These are phyloP conservation scores for Nakaseomyces uthaithaninus DNA, from an alignment of 1,139 yeast species.

Conservation along the genomic window DNA sequence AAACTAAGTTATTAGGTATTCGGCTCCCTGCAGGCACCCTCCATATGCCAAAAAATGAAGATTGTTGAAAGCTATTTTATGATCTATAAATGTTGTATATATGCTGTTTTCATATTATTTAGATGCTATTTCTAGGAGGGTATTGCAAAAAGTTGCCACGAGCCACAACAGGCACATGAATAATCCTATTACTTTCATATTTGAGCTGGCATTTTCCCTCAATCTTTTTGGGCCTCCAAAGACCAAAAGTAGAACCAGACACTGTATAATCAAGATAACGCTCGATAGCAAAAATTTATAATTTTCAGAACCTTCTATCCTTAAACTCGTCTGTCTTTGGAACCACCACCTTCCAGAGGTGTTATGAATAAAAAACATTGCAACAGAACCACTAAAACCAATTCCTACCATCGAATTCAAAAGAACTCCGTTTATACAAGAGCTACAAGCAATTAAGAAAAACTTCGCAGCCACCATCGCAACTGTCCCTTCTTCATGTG, in stretches of 20 bases:
- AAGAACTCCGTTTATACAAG: slow-evolving; percentile 32
- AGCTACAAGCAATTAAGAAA: slow-evolving; percentile 29
- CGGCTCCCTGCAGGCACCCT: too few species aligned
- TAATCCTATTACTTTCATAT: slow-evolving; percentile 22
- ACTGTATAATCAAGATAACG: slow-evolving; percentile 19
- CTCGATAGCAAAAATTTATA: slow-evolving; percentile 25
- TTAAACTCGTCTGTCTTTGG: slow-evolving; percentile 19
- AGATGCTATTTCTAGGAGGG: slow-evolving; percentile 19
- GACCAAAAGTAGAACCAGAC: slow-evolving; percentile 14
- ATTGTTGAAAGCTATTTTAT: too few species aligned
- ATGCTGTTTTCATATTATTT: too few species aligned
- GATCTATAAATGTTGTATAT: too few species aligned
- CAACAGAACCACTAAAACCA: slow-evolving; percentile 30
- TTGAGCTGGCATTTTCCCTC: slow-evolving; percentile 12
- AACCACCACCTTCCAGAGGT: slow-evolving; percentile 22
- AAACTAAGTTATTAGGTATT: too few species aligned
- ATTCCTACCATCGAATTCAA: slow-evolving; percentile 32
- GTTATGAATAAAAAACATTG: slow-evolving; percentile 25
- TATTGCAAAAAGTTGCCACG: slow-evolving; percentile 24
- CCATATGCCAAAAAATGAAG: too few species aligned
- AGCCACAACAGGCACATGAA: slow-evolving; percentile 28
- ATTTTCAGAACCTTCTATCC: slow-evolving; percentile 12
- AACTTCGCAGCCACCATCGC: slow-evolving; percentile 24
- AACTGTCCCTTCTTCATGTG: slow-evolving; percentile 14
- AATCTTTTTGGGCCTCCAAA: slow-evolving; percentile 17